Evolutionary conservation across 441 rosid genomes (phyloP).

Genomic region (Codiaeum variegatum): DNA sequence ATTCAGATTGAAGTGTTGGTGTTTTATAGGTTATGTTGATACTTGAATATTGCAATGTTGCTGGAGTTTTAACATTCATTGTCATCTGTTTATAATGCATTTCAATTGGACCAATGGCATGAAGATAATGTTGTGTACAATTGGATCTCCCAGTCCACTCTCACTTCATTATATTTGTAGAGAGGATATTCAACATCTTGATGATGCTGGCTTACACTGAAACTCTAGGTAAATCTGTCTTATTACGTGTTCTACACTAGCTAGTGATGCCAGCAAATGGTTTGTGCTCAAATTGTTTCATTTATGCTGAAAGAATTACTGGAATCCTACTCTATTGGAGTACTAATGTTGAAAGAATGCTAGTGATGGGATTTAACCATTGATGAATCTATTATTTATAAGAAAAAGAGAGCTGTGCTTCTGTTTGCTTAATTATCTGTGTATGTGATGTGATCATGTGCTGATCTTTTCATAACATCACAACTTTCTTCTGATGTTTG

Average conservation of each 20-base stretch:
- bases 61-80: not conserved
- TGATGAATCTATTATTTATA: not conserved
- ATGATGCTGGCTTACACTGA: not conserved
- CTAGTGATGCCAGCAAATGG: not conserved
- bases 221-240: not conserved
- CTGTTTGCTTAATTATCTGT: not conserved
- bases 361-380: not conserved
- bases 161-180: not conserved
- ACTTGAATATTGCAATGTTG: not conserved
- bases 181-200: not conserved
- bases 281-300: not conserved
- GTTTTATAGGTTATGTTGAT: not conserved
- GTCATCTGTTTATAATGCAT: not conserved
- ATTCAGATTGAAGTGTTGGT: too few relatives aligned
- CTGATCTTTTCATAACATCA: conserved; percentile 21
- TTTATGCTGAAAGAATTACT: not conserved
- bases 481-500: conserved; percentile 21
- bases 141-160: not conserved
- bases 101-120: not conserved
- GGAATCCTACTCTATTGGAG: not conserved
- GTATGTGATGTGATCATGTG: not conserved
- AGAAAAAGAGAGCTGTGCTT: not conserved
- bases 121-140: not conserved
- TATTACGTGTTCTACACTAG: not conserved
- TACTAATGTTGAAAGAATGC: too few relatives aligned